Evolutionary conservation across 169 alveolate genomes (phyloP), one percentile per base, ranked within the genome.

Genomic region (Babesia gibsoni): DNA sequence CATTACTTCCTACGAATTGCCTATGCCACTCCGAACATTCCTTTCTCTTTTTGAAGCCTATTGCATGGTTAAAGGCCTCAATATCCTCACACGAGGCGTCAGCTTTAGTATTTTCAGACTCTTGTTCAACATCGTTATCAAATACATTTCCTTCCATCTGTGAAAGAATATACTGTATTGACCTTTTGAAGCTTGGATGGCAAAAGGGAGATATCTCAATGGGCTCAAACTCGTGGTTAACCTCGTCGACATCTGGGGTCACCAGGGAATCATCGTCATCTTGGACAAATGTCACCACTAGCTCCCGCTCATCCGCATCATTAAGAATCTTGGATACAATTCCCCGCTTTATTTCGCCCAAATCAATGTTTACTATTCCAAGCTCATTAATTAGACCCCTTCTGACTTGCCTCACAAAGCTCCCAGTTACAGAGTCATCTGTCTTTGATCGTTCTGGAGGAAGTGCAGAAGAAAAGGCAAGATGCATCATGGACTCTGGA

Each of bases 221-320:
- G 10, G 33, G 2, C n/a, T 50, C 59, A 23, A 50, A 50, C 14
- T 50, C 59, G 59, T 50, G 59, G 33, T 50, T 41, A 0, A 50
- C 29, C 46, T 14, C 18, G 29, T 49, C 29, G 12, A 20, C 29
- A 49, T n/a, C 57, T 49, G 29, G 29, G 14, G 29, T 14, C 12
- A 10, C 57, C 18, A 10, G 35, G 18, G 57, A 18, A 12, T 43
- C 30, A n/a, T 61, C 72, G 35, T 14, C 29, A 22, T 33, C 58
- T 16, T 25, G 1, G n/a, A 22, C 43, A 10, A 61, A 61, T 10
- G 72, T 61, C 33, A 61, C 72, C 18, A 45, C 30, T 1, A 20
- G n/a, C n/a, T 39, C 30, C 22, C 58, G 56, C 29, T 43, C 50
- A 45, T 42, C 72, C 8, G 58, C 72, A 10, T 61, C 58, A 5